These are phyloP conservation scores for Tuctoria greenei DNA, from an alignment of 176 grass and related monocot species.

Conservation along the genomic window DNA sequence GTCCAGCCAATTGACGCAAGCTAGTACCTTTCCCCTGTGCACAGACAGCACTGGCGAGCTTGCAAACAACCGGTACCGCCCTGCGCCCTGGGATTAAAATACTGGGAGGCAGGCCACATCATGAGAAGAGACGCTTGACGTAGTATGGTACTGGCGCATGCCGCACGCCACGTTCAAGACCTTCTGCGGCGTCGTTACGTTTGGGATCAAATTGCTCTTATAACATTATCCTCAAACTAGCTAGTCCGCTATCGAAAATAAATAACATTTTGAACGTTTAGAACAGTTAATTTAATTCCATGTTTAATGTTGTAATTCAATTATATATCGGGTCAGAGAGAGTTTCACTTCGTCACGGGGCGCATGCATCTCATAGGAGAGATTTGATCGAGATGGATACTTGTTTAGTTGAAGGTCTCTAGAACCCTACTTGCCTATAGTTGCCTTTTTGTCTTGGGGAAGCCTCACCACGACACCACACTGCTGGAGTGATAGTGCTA, in stretches of 20 bases:
- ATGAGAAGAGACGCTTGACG: conserved; percentile 37
- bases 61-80: background rate
- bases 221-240: no score
- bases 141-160: conserved; percentile 23
- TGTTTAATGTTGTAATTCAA: no score
- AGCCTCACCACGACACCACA: conserved; percentile 22
- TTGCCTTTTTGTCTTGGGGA: conserved; percentile 46
- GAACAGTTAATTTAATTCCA: no score
- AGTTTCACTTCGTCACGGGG: background rate
- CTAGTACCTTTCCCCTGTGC: conserved; percentile 29
- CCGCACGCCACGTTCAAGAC: conserved; percentile 6
- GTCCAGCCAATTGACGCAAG: background rate
- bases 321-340: no score
- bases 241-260: no score
- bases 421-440: conserved; percentile 43
- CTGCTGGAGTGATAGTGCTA: background rate
- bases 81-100: conserved; percentile 31
- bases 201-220: no score
- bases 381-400: no score
- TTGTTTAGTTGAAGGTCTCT: conserved; percentile 41
- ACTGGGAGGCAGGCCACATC: background rate
- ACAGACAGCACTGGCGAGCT: conserved; percentile 14
- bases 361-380: conserved; percentile 15
- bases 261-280: no score
- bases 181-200: background rate